Conservation (phyloP, 2,329 filamentous ascomycete species). For the Neofusicoccum sp. region DNA sequence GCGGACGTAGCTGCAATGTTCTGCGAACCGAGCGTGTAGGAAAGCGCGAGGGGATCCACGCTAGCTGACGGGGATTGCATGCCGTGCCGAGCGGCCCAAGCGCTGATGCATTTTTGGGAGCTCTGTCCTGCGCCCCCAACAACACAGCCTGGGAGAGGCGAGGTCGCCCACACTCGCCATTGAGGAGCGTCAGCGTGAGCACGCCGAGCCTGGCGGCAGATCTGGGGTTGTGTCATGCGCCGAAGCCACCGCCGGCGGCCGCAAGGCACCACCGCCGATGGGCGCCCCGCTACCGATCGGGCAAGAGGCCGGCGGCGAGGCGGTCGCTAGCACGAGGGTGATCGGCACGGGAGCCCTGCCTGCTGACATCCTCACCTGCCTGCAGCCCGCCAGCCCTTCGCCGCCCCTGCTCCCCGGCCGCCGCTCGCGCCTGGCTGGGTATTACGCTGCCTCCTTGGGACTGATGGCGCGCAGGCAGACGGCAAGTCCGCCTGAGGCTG, state of each 20-base stretch:
- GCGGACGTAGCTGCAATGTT: too few species aligned
- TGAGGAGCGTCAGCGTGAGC: not conserved
- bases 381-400: not conserved
- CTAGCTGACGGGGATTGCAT: not conserved
- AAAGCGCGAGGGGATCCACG: not conserved
- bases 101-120: constrained; percentile 4
- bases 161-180: not conserved
- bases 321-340: not conserved
- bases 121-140: not conserved
- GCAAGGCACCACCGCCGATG: not conserved
- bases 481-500: not conserved
- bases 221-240: not conserved
- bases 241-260: not conserved
- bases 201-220: not conserved
- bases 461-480: not conserved
- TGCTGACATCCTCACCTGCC: constrained; percentile 10
- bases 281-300: not conserved
- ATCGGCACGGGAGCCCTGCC: not conserved
- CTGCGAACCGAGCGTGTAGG: too few species aligned
- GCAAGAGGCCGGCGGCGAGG: not conserved
- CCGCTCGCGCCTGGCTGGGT: not conserved
- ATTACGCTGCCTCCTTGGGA: not conserved
- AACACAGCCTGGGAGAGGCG: not conserved
- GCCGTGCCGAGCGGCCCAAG: not conserved
- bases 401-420: not conserved